Evolutionary conservation across 495 filamentous ascomycete species (phyloP).

Genomic region (Penicillium pulvis): DNA sequence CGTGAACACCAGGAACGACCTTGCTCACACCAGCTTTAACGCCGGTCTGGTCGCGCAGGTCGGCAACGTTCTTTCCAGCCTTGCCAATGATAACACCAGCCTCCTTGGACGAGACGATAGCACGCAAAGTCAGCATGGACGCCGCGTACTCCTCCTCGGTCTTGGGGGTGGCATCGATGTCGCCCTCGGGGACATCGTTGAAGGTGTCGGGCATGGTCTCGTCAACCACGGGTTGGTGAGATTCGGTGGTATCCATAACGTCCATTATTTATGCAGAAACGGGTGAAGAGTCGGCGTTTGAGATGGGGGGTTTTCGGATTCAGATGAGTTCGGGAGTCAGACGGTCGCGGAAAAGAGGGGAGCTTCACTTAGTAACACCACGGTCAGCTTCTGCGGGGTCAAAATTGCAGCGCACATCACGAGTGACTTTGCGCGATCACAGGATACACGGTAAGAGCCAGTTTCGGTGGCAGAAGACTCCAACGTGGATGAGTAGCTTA

Average conservation of each 20-base stretch:
- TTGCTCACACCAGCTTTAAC: slow-evolving; percentile 98
- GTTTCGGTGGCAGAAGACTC: background rate
- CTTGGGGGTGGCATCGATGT: slow-evolving; percentile 71
- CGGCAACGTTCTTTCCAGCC: slow-evolving; percentile 96
- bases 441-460: background rate
- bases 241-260: slow-evolving; percentile 51
- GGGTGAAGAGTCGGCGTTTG: slow-evolving; percentile 8
- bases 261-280: slow-evolving; percentile 11
- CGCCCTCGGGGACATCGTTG: slow-evolving; percentile 56
- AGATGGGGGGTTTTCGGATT: slow-evolving; percentile 15
- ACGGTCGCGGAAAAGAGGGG: slow-evolving; percentile 28
- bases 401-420: slow-evolving; percentile 9
- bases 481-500: slow-evolving; percentile 16
- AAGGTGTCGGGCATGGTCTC: slow-evolving; percentile 52
- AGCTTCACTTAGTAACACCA: slow-evolving; percentile 12
- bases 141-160: slow-evolving; percentile 96
- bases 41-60: slow-evolving; percentile 94
- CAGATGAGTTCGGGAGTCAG: slow-evolving; percentile 12
- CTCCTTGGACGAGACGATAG: slow-evolving; percentile 98
- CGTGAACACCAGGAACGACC: slow-evolving; percentile 94
- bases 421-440: slow-evolving; percentile 3
- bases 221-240: slow-evolving; percentile 47
- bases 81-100: slow-evolving; percentile 99
- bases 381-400: slow-evolving; percentile 13
- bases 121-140: slow-evolving; percentile 87